Percentiles rank a stretch among this genome's conserved stretches.
phyloP scores from a whole-genome alignment of 176 grass and related monocot genomes.

The Panicum miliaceum region DNA sequence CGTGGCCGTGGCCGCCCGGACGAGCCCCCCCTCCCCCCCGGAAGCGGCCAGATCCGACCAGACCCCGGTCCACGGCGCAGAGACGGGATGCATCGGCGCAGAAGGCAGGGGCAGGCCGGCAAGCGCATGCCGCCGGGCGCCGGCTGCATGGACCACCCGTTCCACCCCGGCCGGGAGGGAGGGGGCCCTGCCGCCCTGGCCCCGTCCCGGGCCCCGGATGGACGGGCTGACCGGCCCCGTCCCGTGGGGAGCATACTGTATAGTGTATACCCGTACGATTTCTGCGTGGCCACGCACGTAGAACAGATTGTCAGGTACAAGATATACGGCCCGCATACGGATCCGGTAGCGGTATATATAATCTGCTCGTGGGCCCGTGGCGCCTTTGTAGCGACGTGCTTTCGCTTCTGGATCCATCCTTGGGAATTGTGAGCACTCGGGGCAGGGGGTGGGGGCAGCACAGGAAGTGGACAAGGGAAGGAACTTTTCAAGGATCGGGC shows the following conservation, averaged over 20 bases:
- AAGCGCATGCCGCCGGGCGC: conserved; percentile 26
- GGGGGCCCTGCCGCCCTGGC: neutral
- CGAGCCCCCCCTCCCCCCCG: conserved; percentile 6
- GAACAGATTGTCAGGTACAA: neutral
- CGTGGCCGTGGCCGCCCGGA: neutral
- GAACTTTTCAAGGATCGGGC: conserved; percentile 41
- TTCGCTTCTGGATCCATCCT: conserved; percentile 56
- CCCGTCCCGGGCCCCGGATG: neutral
- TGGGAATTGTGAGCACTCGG: conserved; percentile 6
- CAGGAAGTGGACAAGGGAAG: conserved; percentile 47
- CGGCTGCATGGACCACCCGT: conserved; percentile 34
- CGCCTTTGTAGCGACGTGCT: neutral
- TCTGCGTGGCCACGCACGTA: neutral
- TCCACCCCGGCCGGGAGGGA: neutral
- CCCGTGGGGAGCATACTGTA: conserved; percentile 2
- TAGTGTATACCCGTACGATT: neutral
- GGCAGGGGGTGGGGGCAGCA: neutral
- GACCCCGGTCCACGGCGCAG: conserved; percentile 67
- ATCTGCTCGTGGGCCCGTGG: neutral
- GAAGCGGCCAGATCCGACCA: conserved; percentile 60
- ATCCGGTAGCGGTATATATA: neutral
- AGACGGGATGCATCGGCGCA: conserved; percentile 45
- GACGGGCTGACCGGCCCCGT: neutral
- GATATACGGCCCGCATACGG: neutral
- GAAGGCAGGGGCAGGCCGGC: conserved; percentile 32